These are phyloP conservation scores for Dactylellina haptotyla DNA, from an alignment of 2,329 filamentous ascomycete species.

Conservation along the genomic window DNA sequence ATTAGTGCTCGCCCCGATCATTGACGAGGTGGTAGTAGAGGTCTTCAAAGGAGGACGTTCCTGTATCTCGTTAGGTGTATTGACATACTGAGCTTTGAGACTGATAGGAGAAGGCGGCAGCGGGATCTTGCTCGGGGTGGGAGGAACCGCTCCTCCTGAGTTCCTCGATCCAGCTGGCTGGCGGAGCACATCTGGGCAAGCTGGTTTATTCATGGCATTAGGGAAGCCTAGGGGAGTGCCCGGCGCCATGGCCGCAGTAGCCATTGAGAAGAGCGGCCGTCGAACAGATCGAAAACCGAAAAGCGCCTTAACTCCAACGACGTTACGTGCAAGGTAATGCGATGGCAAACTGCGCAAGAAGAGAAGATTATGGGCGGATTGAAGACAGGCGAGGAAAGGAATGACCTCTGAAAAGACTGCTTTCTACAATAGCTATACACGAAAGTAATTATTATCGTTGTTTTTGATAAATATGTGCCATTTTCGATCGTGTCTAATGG, in stretches of 20 bases:
- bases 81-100: conserved; percentile 31
- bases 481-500: too few species aligned
- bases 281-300: background rate
- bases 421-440: too few species aligned
- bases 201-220: conserved; percentile 20
- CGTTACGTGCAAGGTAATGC: too few species aligned
- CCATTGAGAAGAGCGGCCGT: background rate
- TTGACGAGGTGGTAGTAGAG: conserved; percentile 35
- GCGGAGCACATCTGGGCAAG: conserved; percentile 5
- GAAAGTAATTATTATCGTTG: too few species aligned
- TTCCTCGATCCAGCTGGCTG: background rate
- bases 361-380: conserved; percentile 8
- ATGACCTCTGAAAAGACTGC: background rate
- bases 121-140: conserved; percentile 48
- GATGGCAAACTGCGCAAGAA: conserved; percentile 21
- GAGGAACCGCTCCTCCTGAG: conserved; percentile 16
- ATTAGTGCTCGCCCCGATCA: conserved; percentile 19
- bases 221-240: conserved; percentile 12
- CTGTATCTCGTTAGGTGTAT: conserved; percentile 20
- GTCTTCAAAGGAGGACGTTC: conserved; percentile 30
- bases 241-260: conserved; percentile 11
- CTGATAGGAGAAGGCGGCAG: conserved; percentile 37
- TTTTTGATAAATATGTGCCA: too few species aligned
- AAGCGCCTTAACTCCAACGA: conserved; percentile 27
- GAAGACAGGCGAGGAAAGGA: conserved; percentile 22